These are phyloP conservation scores for Porphyrellus cyaneotinctus DNA, from an alignment of 768 basidiomycete species.

Conservation along the genomic window DNA sequence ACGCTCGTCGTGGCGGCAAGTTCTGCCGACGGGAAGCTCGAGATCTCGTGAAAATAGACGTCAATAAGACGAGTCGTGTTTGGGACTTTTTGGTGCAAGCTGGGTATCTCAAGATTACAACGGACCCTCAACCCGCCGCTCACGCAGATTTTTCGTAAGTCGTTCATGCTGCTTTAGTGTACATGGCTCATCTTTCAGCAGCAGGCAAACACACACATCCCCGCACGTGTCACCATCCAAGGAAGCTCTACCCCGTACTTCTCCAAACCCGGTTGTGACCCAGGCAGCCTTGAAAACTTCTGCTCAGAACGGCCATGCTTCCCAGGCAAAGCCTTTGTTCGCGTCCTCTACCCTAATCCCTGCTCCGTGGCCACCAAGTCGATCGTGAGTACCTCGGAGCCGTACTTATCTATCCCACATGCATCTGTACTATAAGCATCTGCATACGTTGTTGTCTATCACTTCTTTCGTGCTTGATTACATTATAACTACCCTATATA, in stretches of 20 bases:
- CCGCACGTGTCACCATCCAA: conserved; percentile 26
- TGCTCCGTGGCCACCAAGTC: conserved; percentile 18
- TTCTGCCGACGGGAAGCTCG: conserved; percentile 84
- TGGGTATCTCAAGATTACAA: conserved; percentile 71
- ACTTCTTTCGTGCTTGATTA: neutral
- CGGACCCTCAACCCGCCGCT: conserved; percentile 40
- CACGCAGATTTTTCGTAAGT: conserved; percentile 38
- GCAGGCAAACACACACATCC: conserved; percentile 14
- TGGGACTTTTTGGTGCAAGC: conserved; percentile 92
- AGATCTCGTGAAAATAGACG: conserved; percentile 88
- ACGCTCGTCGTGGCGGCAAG: conserved; percentile 83
- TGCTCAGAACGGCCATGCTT: conserved; percentile 15
- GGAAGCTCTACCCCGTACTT: conserved; percentile 13
- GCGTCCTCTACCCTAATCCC: conserved; percentile 24
- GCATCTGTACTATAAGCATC: conserved; percentile 32
- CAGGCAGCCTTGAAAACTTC: conserved; percentile 6
- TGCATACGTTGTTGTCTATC: conserved; percentile 13
- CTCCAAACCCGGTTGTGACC: conserved; percentile 16
- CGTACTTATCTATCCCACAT: conserved; percentile 4
- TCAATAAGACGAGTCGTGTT: conserved; percentile 86
- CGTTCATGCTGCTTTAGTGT: neutral
- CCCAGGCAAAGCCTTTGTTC: conserved; percentile 18
- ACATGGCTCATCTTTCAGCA: neutral
- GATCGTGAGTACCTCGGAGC: conserved; percentile 5
- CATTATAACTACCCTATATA: conserved; percentile 5